Conservation (phyloP, 2,329 filamentous ascomycete species). For the Fusarium brevicatenulatum region DNA sequence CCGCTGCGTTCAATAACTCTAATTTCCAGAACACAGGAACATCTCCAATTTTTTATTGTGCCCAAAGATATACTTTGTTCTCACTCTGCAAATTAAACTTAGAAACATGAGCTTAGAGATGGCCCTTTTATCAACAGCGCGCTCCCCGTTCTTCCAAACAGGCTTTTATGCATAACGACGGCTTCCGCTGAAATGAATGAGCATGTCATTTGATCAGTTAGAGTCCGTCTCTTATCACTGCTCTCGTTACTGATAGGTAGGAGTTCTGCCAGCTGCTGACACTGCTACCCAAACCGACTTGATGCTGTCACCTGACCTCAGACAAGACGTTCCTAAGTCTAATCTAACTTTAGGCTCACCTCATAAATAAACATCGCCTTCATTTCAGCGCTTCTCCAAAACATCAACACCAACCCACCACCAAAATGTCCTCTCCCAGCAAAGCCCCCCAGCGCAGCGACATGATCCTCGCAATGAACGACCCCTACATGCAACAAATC, state of each 20-base stretch:
- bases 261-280: background rate
- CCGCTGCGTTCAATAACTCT: accelerated
- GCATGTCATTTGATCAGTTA: accelerated
- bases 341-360: background rate
- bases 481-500: conserved; percentile 40
- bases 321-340: background rate
- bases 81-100: accelerated
- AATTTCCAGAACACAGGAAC: accelerated
- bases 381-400: background rate
- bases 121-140: accelerated
- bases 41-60: too few relatives aligned
- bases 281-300: background rate
- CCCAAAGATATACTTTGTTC: accelerated
- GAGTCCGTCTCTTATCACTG: accelerated
- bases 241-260: too few relatives aligned
- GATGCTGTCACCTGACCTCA: background rate
- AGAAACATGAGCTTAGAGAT: accelerated
- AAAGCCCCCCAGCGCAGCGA: background rate
- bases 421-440: background rate
- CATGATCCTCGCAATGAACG: conserved; percentile 29
- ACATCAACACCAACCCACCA: background rate
- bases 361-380: background rate
- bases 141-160: accelerated
- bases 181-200: accelerated
- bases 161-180: accelerated